Conservation (phyloP, 345 rosid genomes). For the Barbarea vulgaris region DNA sequence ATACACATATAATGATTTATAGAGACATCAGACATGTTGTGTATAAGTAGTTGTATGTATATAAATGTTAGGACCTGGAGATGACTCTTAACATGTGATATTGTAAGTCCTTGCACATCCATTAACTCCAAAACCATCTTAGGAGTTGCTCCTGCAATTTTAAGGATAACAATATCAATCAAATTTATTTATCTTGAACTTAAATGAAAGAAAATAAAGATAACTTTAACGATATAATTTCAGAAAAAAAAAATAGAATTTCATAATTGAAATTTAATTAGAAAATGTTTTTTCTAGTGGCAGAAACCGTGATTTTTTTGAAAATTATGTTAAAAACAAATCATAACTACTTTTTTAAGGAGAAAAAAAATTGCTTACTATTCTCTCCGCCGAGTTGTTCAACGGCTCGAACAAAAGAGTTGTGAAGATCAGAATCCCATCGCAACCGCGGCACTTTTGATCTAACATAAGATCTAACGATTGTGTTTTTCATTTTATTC, state of each 20-base stretch:
- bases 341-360: neutral
- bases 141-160: slow-evolving; percentile 71
- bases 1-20: neutral
- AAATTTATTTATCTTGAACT: neutral
- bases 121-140: slow-evolving; percentile 78
- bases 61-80: slow-evolving; percentile 55
- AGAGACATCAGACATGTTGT: neutral
- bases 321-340: neutral
- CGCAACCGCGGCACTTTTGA: slow-evolving; percentile 77
- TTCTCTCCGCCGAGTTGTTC: slow-evolving; percentile 83
- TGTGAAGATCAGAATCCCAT: slow-evolving; percentile 87
- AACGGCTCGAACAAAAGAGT: slow-evolving; percentile 67
- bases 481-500: slow-evolving; percentile 13
- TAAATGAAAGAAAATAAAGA: neutral
- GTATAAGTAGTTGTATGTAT: neutral
- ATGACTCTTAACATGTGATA: slow-evolving; percentile 87
- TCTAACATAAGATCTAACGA: slow-evolving; percentile 71
- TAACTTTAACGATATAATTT: neutral
- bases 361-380: slow-evolving; percentile 45
- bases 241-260: neutral
- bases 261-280: neutral
- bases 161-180: neutral
- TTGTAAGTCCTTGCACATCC: slow-evolving; percentile 78
- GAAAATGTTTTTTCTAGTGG: neutral
- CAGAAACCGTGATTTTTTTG: neutral